Percentiles rank a stretch among this genome's conserved stretches.
Evolutionary conservation across 2,329 filamentous ascomycete genomes (phyloP).

Genomic region (Epichloe typhina): DNA sequence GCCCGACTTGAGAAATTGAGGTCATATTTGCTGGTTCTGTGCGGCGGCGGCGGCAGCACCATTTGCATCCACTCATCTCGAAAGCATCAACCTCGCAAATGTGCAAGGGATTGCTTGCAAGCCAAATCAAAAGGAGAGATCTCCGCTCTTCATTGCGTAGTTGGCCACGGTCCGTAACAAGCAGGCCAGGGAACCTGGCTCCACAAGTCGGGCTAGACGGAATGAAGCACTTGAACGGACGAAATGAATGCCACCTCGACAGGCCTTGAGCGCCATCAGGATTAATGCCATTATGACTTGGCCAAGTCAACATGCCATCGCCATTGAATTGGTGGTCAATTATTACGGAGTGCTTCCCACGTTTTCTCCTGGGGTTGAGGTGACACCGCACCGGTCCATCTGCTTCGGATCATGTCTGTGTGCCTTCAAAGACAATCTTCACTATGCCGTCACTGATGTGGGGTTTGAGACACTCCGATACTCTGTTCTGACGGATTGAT

Average conservation of each 20-base stretch:
- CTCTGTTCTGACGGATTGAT: background rate
- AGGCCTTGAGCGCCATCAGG: background rate
- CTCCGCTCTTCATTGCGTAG: no score
- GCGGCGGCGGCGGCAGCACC: no score
- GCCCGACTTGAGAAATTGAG: no score
- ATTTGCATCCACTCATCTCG: background rate
- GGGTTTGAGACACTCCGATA: conserved; percentile 2
- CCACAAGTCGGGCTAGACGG: background rate
- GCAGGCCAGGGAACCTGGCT: background rate
- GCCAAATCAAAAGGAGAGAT: background rate
- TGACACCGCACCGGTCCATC: background rate
- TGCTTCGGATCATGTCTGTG: background rate
- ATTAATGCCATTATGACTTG: background rate
- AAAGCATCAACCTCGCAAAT: background rate
- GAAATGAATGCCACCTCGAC: background rate
- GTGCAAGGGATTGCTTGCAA: background rate
- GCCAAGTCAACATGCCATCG: background rate
- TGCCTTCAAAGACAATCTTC: background rate
- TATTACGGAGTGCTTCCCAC: background rate
- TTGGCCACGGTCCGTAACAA: no score
- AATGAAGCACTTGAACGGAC: background rate
- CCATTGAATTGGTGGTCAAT: background rate
- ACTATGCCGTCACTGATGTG: background rate
- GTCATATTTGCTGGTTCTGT: background rate
- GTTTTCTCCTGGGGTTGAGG: conserved; percentile 1